A percentile compares a stretch with the other conserved stretches of the same genome.
These are phyloP conservation scores for Phytophthora hybrid DNA, from an alignment of 352 stramenopile species.

Conservation along the genomic window DNA sequence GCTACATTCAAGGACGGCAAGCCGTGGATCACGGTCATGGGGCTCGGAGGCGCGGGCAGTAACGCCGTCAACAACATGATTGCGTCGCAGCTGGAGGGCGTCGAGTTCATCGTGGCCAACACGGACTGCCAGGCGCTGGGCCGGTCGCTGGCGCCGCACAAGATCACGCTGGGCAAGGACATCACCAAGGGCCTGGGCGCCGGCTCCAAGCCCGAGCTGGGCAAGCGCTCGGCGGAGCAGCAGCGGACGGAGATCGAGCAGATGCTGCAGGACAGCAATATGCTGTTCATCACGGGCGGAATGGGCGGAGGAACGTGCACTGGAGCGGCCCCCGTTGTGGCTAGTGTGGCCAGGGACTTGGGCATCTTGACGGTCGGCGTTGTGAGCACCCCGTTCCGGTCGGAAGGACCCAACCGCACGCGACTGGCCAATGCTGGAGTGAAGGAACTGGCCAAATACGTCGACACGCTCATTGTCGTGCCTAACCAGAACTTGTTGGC, in stretches of 20 bases:
- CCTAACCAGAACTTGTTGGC: conserved; percentile 96
- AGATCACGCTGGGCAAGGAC: conserved; percentile 87
- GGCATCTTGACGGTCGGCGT: conserved; percentile 96
- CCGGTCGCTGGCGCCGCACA: conserved; percentile 79
- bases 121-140: conserved; percentile 94
- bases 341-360: conserved; percentile 92
- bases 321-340: conserved; percentile 94
- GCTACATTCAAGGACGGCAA: conserved; percentile 83
- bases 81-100: conserved; percentile 87
- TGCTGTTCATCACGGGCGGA: conserved; percentile 97
- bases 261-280: conserved; percentile 93
- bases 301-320: conserved; percentile 95
- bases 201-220: conserved; percentile 84
- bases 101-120: conserved; percentile 97
- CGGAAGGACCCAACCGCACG: conserved; percentile 95
- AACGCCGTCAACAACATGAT: conserved; percentile 94
- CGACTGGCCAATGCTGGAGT: conserved; percentile 93
- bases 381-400: conserved; percentile 97
- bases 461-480: conserved; percentile 97
- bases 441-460: conserved; percentile 91
- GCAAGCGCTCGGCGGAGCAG: conserved; percentile 87
- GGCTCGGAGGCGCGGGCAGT: conserved; percentile 81
- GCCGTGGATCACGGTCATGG: conserved; percentile 89
- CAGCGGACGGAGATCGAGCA: conserved; percentile 90
- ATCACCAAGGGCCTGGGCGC: conserved; percentile 87